These are phyloP conservation scores for Xanthoparmelia taractica DNA, from an alignment of 495 filamentous ascomycete genomes.

Conservation along the genomic window DNA sequence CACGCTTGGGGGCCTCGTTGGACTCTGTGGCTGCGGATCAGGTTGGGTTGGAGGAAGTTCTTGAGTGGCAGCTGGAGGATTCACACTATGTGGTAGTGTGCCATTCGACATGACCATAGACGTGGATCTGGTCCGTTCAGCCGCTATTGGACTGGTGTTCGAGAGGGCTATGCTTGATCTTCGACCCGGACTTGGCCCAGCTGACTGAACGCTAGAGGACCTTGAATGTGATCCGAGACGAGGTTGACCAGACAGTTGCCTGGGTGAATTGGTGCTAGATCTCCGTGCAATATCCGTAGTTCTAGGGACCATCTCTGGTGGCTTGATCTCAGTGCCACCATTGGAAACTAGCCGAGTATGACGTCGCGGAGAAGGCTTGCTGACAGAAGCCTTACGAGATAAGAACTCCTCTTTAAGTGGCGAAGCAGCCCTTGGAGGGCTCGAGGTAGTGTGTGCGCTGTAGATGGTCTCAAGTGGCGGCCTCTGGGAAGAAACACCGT, in stretches of 20 bases:
- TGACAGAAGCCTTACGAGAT: conserved; percentile 25
- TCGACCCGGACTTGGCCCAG: conserved; percentile 13
- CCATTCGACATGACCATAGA: conserved; percentile 7
- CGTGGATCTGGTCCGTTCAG: background rate
- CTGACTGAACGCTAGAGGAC: conserved; percentile 16
- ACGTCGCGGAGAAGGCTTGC: conserved; percentile 27
- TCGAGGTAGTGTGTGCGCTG: conserved; percentile 30
- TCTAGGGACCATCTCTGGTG: conserved; percentile 6
- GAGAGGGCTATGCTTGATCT: conserved; percentile 15
- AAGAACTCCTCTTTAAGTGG: conserved; percentile 37
- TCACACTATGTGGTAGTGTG: conserved; percentile 5
- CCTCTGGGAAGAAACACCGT: conserved; percentile 26
- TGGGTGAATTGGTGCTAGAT: conserved; percentile 21
- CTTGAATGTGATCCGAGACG: conserved; percentile 4
- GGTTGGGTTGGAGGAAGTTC: conserved; percentile 30
- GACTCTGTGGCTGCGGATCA: conserved; percentile 38
- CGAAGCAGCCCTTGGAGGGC: conserved; percentile 33
- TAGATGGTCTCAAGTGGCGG: conserved; percentile 35
- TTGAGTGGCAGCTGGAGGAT: conserved; percentile 23
- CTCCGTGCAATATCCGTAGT: conserved; percentile 18
- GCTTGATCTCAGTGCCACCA: conserved; percentile 6
- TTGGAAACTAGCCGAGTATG: conserved; percentile 25
- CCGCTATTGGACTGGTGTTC: conserved; percentile 1
- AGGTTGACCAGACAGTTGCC: conserved; percentile 8
- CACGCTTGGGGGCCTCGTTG: conserved; percentile 37